A percentile compares a stretch with the other conserved stretches of the same genome.
These are phyloP conservation scores for Paspalum notatum DNA, from an alignment of 176 grass and related monocot genomes.

Conservation along the genomic window DNA sequence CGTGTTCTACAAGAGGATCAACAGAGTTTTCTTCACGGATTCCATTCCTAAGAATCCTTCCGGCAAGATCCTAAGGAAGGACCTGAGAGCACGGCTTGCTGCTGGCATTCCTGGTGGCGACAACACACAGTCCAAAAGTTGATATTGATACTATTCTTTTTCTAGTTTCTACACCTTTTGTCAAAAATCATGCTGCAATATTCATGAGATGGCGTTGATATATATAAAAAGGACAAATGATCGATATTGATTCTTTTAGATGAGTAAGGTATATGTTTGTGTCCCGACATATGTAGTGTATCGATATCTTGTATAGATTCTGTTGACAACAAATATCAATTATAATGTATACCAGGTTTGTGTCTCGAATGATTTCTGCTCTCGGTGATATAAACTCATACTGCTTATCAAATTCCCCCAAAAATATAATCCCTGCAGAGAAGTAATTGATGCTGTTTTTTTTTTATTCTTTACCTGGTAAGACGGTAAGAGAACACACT, in stretches of 20 bases:
- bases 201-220: slow-evolving; percentile 46
- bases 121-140: slow-evolving; percentile 33
- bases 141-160: slow-evolving; percentile 11
- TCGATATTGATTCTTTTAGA: slow-evolving; percentile 62
- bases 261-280: slow-evolving; percentile 43
- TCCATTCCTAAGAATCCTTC: slow-evolving; percentile 84
- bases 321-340: slow-evolving; percentile 44
- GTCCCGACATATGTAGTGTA: slow-evolving; percentile 42
- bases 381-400: not conserved
- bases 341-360: slow-evolving; percentile 45
- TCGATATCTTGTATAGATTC: slow-evolving; percentile 61
- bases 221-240: slow-evolving; percentile 37
- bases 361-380: not conserved
- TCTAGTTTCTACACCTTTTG: not conserved
- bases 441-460: not conserved
- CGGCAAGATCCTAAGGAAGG: slow-evolving; percentile 93
- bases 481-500: not conserved
- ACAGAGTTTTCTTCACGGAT: slow-evolving; percentile 77
- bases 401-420: not conserved
- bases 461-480: not conserved
- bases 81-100: slow-evolving; percentile 77
- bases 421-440: not conserved
- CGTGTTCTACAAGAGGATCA: slow-evolving; percentile 93
- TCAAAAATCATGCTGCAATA: slow-evolving; percentile 52
- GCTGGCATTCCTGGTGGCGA: slow-evolving; percentile 35